Conservation (phyloP, 257 asterid genomes). For the Leonotis leonurus region DNA sequence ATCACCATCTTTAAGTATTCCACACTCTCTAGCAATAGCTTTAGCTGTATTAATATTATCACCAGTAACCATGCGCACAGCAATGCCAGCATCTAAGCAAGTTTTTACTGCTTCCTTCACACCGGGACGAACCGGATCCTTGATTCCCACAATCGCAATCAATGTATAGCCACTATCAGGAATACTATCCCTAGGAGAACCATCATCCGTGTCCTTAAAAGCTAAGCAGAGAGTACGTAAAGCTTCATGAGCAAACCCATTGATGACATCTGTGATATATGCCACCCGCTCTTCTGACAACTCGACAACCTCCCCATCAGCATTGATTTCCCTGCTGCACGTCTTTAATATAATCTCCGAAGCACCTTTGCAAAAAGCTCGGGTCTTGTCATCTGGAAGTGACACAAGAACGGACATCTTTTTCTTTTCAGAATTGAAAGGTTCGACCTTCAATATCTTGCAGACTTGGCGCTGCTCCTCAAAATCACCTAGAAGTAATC, state of each 20-base stretch:
- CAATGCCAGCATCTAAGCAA: conserved; percentile 84
- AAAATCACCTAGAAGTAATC: conserved; percentile 74
- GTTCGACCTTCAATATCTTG: conserved; percentile 72
- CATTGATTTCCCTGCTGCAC: conserved; percentile 52
- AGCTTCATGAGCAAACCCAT: conserved; percentile 68
- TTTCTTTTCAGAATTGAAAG: conserved; percentile 92
- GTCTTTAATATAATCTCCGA: conserved; percentile 76
- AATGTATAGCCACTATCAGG: conserved; percentile 75
- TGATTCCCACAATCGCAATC: conserved; percentile 80
- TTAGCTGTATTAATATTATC: conserved; percentile 90
- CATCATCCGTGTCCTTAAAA: conserved; percentile 55
- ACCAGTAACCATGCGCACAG: conserved; percentile 93
- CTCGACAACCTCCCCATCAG: conserved; percentile 49
- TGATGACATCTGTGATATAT: conserved; percentile 41
- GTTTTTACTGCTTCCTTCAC: conserved; percentile 81
- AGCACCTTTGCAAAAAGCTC: conserved; percentile 94
- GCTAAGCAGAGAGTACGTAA: conserved; percentile 92
- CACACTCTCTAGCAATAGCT: conserved; percentile 97
- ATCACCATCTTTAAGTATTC: conserved; percentile 63
- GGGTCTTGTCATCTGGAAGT: conserved; percentile 59
- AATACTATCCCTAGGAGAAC: conserved; percentile 29
- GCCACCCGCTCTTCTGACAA: conserved; percentile 55
- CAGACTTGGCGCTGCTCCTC: conserved; percentile 47
- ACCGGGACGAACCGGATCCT: conserved; percentile 94
- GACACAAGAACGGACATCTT: conserved; percentile 81